Percentiles rank a stretch among this genome's conserved stretches.
phyloP scores from a whole-genome alignment of 768 basidiomycete genomes.

The Leccinum uliginosum region DNA sequence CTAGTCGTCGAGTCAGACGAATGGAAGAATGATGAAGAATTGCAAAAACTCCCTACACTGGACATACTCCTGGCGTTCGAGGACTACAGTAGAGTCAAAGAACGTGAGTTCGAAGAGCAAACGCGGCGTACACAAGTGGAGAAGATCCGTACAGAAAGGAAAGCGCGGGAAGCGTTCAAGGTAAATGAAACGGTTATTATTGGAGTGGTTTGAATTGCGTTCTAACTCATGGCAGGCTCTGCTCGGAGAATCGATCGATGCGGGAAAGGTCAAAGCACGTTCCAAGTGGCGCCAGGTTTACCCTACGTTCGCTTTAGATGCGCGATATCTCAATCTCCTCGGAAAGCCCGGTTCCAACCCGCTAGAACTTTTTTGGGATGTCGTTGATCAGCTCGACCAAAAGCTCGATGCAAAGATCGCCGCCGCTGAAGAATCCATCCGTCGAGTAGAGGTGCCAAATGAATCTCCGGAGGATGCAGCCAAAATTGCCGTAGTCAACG shows the following conservation, averaged over 20 bases:
- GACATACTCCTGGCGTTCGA: slow-evolving; percentile 94
- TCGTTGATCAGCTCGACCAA: slow-evolving; percentile 83
- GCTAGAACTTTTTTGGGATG: slow-evolving; percentile 94
- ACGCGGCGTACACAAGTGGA: slow-evolving; percentile 76
- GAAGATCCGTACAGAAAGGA: slow-evolving; percentile 79
- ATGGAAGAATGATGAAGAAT: slow-evolving; percentile 72
- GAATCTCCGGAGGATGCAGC: slow-evolving; percentile 29
- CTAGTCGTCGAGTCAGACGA: slow-evolving; percentile 72
- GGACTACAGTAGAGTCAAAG: slow-evolving; percentile 85
- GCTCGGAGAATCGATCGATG: slow-evolving; percentile 61
- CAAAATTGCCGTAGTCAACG: slow-evolving; percentile 37
- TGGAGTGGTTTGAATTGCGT: neutral
- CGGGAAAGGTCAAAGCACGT: slow-evolving; percentile 69
- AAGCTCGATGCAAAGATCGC: slow-evolving; percentile 75
- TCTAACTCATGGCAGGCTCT: slow-evolving; percentile 47
- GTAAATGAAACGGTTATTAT: slow-evolving; percentile 33
- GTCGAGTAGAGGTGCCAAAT: slow-evolving; percentile 34
- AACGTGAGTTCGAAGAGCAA: slow-evolving; percentile 89
- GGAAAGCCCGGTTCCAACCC: slow-evolving; percentile 94
- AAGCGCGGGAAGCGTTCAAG: slow-evolving; percentile 88
- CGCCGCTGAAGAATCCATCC: slow-evolving; percentile 60
- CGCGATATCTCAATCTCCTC: slow-evolving; percentile 82
- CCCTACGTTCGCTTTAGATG: slow-evolving; percentile 68
- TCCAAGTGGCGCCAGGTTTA: slow-evolving; percentile 93
- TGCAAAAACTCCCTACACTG: slow-evolving; percentile 80